Base-by-base conservation (phyloP, 2,329 filamentous ascomycete genomes). In the Ceratocystis diversiconidia region DNA sequence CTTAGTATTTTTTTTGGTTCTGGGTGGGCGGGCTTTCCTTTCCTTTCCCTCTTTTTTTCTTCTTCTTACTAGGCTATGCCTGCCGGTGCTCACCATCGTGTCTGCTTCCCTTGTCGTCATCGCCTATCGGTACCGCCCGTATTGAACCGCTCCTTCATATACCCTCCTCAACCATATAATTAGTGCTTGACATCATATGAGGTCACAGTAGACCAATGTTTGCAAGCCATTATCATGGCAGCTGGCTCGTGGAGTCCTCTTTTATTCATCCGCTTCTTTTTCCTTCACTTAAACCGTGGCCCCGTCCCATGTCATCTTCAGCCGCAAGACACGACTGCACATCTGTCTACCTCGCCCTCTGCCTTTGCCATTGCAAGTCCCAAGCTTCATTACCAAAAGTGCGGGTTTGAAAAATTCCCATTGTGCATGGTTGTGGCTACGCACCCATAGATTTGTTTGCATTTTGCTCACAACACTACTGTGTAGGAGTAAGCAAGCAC, bases 121-220 rank as follows among this genome's bases (percentile, higher is more conserved):
- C 48, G 8, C 19, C 48, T 15, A 50, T 25, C 19, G 48, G 48
- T 50, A 19, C 19, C 22, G 48, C 48, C 48, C 48, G 5, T 50
- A 15, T 12, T 22, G 5, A 19, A 22, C 48, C 22, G 48, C 48
- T 25, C 48, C 48, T 50, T 50, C 48, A 19, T 50, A 50, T 50
- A 25, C 22, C 52, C 15, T 25, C 52, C 15, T 57, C 52, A 28
- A 17, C 30, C 52, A 28, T 55, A 28, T 57, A 30, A 6, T 57
- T 2, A 52, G 48, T n/a, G 7, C 17, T 57, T 57, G 52, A 57
- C 52, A 57, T 57, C 52, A 57, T 57, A 57, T 57, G 52, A 55
- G 50, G 52, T 57, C 52, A 57, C 28, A 57, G 19, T 32, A 57
- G 25, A n/a, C 3, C 22, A 30, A 30, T 12, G 22, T 5, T 57